Evolutionary conservation across 2,329 filamentous ascomycete genomes (phyloP).

Genomic region (Parastagonospora avenae): DNA sequence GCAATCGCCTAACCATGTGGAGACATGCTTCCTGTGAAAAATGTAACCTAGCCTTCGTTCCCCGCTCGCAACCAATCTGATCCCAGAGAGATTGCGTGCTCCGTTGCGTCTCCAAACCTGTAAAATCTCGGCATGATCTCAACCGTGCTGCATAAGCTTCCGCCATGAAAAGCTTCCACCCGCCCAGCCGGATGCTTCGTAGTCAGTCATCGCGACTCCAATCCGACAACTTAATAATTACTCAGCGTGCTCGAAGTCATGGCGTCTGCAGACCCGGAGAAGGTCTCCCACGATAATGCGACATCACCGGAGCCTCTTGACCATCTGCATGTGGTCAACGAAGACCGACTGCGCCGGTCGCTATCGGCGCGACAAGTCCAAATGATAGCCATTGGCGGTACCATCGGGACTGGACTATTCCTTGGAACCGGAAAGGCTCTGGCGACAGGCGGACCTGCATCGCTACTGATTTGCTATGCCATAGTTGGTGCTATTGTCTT

Average conservation of each 20-base stretch:
- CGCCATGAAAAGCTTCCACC: conserved; percentile 28
- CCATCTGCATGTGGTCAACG: conserved; percentile 22
- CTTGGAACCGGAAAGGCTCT: conserved; percentile 62
- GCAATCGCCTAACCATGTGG: too few relatives aligned
- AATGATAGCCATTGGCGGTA: conserved; percentile 67
- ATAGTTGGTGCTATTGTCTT: conserved; percentile 40
- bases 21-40: too few relatives aligned
- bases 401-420: conserved; percentile 66
- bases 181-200: conserved; percentile 7
- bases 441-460: conserved; percentile 50
- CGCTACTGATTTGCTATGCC: conserved; percentile 45
- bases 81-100: too few relatives aligned
- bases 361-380: conserved; percentile 58
- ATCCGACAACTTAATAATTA: background rate
- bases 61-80: too few relatives aligned
- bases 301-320: conserved; percentile 15
- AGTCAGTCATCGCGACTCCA: conserved; percentile 1
- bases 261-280: conserved; percentile 21
- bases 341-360: conserved; percentile 30
- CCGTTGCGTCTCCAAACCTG: too few relatives aligned
- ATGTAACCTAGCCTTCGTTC: too few relatives aligned
- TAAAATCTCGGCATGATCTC: too few relatives aligned
- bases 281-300: conserved; percentile 14
- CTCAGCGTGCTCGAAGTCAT: conserved; percentile 1
- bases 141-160: conserved; percentile 9